Conservation (phyloP, 2,329 filamentous ascomycete genomes). For the Colletotrichum sp. region DNA sequence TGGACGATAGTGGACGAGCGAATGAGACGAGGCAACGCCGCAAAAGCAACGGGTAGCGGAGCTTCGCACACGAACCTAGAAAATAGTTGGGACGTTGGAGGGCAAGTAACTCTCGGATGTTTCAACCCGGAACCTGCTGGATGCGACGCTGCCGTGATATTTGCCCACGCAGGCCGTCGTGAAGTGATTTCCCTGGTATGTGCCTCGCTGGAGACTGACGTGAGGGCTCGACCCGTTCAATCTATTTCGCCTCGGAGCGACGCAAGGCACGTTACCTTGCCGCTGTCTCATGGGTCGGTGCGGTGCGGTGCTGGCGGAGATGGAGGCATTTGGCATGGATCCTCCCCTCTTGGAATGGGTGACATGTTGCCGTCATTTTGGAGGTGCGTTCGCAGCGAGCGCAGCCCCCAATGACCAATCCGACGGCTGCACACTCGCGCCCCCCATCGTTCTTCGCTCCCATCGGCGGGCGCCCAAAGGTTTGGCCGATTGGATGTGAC, state of each 20-base stretch:
- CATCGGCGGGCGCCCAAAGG: not conserved
- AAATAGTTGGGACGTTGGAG: not conserved
- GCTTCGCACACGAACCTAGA: slow-evolving; percentile 3
- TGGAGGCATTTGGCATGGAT: not conserved
- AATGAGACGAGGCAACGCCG: not conserved
- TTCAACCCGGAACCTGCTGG: not conserved
- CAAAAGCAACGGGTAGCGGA: not conserved
- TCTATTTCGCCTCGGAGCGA: not conserved
- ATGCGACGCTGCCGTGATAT: not conserved
- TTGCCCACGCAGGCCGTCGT: not conserved
- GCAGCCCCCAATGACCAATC: not conserved
- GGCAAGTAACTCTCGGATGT: not conserved
- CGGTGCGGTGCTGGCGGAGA: not conserved
- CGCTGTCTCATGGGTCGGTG: not conserved
- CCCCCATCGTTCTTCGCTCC: not conserved
- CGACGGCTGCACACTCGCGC: not conserved
- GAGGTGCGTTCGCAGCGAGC: not conserved
- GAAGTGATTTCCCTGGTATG: not conserved
- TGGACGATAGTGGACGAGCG: not conserved
- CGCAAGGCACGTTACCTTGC: not conserved
- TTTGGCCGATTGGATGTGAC: slow-evolving; percentile 8
- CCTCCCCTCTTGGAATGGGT: slow-evolving; percentile 13
- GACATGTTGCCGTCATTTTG: slow-evolving; percentile 1
- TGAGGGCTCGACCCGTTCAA: not conserved
- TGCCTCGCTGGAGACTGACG: not conserved